These are phyloP conservation scores for Trichophyton equinum DNA, from an alignment of 2,329 filamentous ascomycete genomes.

Conservation along the genomic window DNA sequence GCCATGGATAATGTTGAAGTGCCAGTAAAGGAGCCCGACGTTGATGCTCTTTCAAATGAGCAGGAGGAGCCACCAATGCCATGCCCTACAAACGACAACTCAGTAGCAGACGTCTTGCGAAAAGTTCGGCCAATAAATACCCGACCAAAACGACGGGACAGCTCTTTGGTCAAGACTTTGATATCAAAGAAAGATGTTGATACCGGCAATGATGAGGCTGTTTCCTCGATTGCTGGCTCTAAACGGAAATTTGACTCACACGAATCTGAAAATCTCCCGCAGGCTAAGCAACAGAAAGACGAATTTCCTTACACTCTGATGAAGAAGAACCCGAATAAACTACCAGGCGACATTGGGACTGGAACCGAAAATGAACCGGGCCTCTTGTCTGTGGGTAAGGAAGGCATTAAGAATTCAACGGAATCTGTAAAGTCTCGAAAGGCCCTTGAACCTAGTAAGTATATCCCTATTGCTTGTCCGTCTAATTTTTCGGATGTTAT, in stretches of 20 bases:
- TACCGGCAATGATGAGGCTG: slow-evolving; percentile 8
- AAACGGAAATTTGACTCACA: slow-evolving; percentile 47
- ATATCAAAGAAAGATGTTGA: slow-evolving; percentile 9
- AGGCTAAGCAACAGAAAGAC: slow-evolving; percentile 17
- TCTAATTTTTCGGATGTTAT: not conserved
- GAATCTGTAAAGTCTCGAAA: slow-evolving; percentile 9
- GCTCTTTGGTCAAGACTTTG: slow-evolving; percentile 31
- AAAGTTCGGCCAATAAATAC: slow-evolving; percentile 24
- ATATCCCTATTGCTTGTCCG: not conserved
- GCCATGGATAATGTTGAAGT: not conserved
- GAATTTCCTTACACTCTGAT: slow-evolving; percentile 38
- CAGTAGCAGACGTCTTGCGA: not conserved
- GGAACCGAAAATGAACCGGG: slow-evolving; percentile 7
- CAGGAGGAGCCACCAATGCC: not conserved
- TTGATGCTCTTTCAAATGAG: not conserved
- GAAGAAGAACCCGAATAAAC: not conserved
- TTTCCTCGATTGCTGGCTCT: slow-evolving; percentile 34
- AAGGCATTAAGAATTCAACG: slow-evolving; percentile 8
- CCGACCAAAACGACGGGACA: slow-evolving; percentile 41
- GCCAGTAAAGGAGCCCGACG: not conserved
- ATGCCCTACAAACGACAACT: not conserved
- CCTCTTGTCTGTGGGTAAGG: not conserved
- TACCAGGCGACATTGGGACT: not conserved
- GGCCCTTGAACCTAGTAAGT: slow-evolving; percentile 33
- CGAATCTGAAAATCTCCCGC: slow-evolving; percentile 20